phyloP scores from a whole-genome alignment of 1,139 yeast genomes.

The Kurtzmaniella quercitrusa region DNA sequence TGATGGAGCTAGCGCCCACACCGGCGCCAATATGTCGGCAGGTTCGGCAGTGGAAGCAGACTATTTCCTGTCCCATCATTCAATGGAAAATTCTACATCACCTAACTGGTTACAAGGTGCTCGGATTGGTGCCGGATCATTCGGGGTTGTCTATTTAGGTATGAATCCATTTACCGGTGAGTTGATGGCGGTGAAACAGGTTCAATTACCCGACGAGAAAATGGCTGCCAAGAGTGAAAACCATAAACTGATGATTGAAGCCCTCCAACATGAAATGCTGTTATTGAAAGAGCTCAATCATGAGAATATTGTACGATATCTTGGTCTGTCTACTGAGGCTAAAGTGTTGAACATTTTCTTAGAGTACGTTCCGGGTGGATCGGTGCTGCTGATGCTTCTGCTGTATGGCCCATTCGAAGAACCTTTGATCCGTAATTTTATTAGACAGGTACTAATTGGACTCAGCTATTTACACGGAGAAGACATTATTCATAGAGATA shows the following conservation, averaged over 20 bases:
- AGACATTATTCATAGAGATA: constrained; percentile 85
- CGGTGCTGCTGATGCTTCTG: constrained; percentile 79
- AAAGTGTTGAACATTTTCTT: constrained; percentile 73
- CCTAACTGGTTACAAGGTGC: constrained; percentile 88
- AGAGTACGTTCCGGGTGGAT: constrained; percentile 97
- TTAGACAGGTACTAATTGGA: constrained; percentile 80
- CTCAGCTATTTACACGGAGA: constrained; percentile 75
- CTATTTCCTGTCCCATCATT: background rate
- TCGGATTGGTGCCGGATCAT: constrained; percentile 89
- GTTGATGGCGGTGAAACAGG: constrained; percentile 95
- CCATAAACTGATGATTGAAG: constrained; percentile 69
- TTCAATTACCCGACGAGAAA: constrained; percentile 55
- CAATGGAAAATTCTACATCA: background rate
- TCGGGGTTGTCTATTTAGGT: constrained; percentile 90
- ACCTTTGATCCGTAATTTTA: constrained; percentile 77
- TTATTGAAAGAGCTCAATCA: constrained; percentile 78
- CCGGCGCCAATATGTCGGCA: constrained; percentile 13
- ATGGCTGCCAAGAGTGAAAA: constrained; percentile 26
- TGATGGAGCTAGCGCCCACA: constrained; percentile 11
- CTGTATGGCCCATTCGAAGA: constrained; percentile 93
- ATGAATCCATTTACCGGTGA: constrained; percentile 92
- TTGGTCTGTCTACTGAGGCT: constrained; percentile 78
- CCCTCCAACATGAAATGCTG: constrained; percentile 80
- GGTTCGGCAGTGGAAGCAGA: constrained; percentile 10
- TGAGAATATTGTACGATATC: constrained; percentile 86